Evolutionary conservation across 148 eudicot species (phyloP), one percentile per base, ranked within the genome.

Genomic region (Selenicereus undatus): DNA sequence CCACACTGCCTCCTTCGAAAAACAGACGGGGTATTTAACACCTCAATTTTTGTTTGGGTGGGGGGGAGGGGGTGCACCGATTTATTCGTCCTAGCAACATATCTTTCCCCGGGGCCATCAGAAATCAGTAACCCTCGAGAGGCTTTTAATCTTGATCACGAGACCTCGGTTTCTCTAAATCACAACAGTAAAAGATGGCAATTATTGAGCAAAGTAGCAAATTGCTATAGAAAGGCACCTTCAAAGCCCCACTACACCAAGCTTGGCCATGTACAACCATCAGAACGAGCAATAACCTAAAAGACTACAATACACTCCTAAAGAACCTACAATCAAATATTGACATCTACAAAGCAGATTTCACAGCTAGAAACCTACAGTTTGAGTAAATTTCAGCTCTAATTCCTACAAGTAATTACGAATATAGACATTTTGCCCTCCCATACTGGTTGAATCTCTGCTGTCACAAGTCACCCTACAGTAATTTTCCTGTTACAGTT

Each of bases 211-310:
- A 12, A 48, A 76, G 75, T 64, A 71, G 75, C 29, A 58, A 24
- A 84, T 12, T 60, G 80, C 58, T 71, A 80, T 76, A 80, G 82
- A 32, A 52, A 71, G 83, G 85, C 85, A 83, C n/a, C 76, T 83
- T 30, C 26, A 79, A 62, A 29, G 85, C 85, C 85, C 1, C 64
- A 74, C 81, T 75, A 75, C 68, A 75, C 76, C 71, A 79, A 79
- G 58, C 42, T 21, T 73, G 76, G 77, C 39, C 83, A 76, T 76
- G 81, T 77, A 83, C 86, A 80, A 26, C 22, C 48, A 72, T 6
- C 50, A 72, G 77, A 60, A 35, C n/a, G 54, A 71, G 78, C 35
- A 42, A 50, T 69, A 81, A 74, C 80, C 76, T 64, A 69, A 52
- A 83, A 76, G 30, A 71, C 2, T 71, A 76, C 80, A 73, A 73